These are phyloP conservation scores for Boletellus ananas DNA, from an alignment of 768 basidiomycete genomes.

Conservation along the genomic window DNA sequence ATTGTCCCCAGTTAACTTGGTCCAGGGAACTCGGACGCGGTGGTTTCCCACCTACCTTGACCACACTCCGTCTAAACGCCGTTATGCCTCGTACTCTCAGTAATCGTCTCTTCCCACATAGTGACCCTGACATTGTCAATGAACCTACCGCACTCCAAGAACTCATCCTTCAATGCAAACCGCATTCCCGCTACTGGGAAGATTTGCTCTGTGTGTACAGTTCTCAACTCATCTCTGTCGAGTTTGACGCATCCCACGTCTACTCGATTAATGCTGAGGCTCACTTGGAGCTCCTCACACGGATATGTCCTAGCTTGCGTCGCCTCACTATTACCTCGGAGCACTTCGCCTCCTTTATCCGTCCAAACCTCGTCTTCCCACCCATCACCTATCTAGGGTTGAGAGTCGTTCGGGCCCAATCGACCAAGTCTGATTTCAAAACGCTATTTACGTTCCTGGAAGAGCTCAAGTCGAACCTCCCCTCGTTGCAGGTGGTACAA, in stretches of 20 bases:
- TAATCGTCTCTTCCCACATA: neutral
- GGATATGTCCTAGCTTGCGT: slow-evolving; percentile 14
- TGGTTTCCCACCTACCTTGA: slow-evolving; percentile 10
- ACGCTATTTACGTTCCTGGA: slow-evolving; percentile 12
- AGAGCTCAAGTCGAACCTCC: slow-evolving; percentile 5
- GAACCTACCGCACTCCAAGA: slow-evolving; percentile 14
- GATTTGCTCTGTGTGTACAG: slow-evolving; percentile 13
- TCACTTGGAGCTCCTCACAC: slow-evolving; percentile 7
- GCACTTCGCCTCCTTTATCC: neutral
- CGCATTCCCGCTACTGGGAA: slow-evolving; percentile 1
- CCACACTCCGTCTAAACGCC: slow-evolving; percentile 10
- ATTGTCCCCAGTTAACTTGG: slow-evolving; percentile 9
- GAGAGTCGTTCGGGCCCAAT: slow-evolving; percentile 1
- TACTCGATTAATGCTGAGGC: slow-evolving; percentile 21
- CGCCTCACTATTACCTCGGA: slow-evolving; percentile 17
- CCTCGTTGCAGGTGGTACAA: slow-evolving; percentile 22
- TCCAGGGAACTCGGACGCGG: neutral
- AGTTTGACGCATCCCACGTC: neutral
- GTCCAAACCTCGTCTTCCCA: slow-evolving; percentile 4
- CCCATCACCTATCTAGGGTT: slow-evolving; percentile 19
- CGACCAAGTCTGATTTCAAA: neutral
- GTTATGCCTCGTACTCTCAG: neutral
- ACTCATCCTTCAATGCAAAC: slow-evolving; percentile 13
- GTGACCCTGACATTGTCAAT: neutral
- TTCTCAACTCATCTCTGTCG: slow-evolving; percentile 16